Base-by-base conservation (phyloP, 805 yeast genomes). In the Saturnispora bothae region DNA sequence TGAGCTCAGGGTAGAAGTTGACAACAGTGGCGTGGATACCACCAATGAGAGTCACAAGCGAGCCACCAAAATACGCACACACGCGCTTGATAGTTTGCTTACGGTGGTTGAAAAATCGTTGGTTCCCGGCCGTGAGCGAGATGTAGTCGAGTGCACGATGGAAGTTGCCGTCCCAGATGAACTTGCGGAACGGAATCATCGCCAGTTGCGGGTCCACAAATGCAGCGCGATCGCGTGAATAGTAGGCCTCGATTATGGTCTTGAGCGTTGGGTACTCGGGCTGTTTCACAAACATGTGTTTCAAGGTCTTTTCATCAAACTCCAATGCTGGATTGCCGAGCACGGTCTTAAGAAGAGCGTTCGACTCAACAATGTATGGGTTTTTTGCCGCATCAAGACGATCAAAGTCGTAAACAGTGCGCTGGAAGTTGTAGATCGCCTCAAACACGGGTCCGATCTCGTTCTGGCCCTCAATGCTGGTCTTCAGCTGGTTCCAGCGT, bases 171-270 rank as follows among this genome's bases (percentile, higher is more conserved):
- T 71, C 64, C 57, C 65, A 76, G 2, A 80, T 53, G n/a, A 76
- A 63, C 30, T 66, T 54, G 15, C 88, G 54, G 43, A 81, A 71
- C 3, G 86, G 82, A n/a, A 80, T 68, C 61, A 77, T 63, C 3
- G 79, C 75, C 1, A 59, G 50, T 1, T 56, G 52, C 34, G 57
- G 55, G 8, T 59, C 61, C 8, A 75, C 61, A 27, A 34, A 40
- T 1, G 15, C 29, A 5, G 39, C 41, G 5, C 47, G 33, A 33
- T 51, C 45, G 34, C 44, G 48, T n/a, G 41, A 31, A 38, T 57
- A 53, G 33, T 43, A 60, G 17, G 51, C 21, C 14, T 53, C 47
- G 4, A 59, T 50, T 1, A 56, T 43, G 1, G 47, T 40, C 34
- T 48, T 43, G 9, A 57, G 41, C 4, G 53, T 46, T 12, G 48